phyloP scores from a whole-genome alignment of 192 early-diverging fungal species.

The Coemansia sp. region DNA sequence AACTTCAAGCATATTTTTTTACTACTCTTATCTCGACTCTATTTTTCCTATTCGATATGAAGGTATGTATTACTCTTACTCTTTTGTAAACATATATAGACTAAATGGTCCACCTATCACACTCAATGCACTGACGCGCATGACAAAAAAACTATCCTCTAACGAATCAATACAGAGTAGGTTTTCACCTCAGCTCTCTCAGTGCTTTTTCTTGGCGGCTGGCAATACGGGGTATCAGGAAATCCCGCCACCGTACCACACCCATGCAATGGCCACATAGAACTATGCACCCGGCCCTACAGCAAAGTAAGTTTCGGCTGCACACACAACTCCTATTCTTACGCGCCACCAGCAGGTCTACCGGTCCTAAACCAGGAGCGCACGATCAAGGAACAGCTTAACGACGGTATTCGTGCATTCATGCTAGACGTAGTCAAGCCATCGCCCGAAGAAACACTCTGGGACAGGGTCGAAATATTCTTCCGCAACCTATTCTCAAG shows the following conservation, averaged over 20 bases:
- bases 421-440: constrained; percentile 66
- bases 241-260: background rate
- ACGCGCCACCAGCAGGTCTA: constrained; percentile 33
- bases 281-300: constrained; percentile 68
- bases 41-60: background rate
- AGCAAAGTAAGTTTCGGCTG: constrained; percentile 66
- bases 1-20: background rate
- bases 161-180: background rate
- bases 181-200: background rate
- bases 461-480: background rate
- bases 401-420: constrained; percentile 76
- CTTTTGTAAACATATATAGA: background rate
- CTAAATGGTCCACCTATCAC: background rate
- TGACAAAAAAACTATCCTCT: background rate
- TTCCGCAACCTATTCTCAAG: background rate
- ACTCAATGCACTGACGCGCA: background rate
- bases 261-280: constrained; percentile 68
- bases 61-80: background rate
- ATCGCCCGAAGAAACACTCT: background rate
- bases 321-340: constrained; percentile 78
- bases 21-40: background rate
- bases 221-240: background rate
- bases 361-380: constrained; percentile 68
- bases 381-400: constrained; percentile 67
- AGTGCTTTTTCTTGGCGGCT: background rate